Base-by-base conservation (phyloP, 1,284 basidiomycete genomes). In the Paramarasmius palmivorus region DNA sequence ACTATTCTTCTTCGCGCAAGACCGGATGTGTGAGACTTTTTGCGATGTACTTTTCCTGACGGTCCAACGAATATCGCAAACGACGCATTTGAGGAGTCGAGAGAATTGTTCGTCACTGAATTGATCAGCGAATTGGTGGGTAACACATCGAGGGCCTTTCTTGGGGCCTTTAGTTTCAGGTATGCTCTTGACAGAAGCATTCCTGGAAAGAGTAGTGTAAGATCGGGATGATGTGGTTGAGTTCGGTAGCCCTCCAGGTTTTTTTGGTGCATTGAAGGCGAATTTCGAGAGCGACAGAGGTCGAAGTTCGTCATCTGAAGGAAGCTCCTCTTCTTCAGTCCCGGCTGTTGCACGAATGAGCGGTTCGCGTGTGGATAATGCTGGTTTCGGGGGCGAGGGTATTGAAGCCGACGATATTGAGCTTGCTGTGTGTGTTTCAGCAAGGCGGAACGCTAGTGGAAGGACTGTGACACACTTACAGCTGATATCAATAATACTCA, bases 31-130 rank as follows among this genome's bases (percentile, higher is more conserved):
- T 2, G 73, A 63, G 61, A 81, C 67, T 65, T 92, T 92, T 59
- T 87, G 78, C 10, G 67, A 59, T 15, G 71, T 69, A 5, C 78
- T 78, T 65, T 93, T 93, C 49, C 79, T 73, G 6, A 78, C 68
- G 2, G 87, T 90, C 90, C 90, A 93, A 0, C 68, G 66, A 9
- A 77, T 64, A 36, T 82, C 78, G 61, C 90, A 93, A 44, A 78
- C 76, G 41, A 90, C 74, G 59, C 90, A 92, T 59, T 73, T 81
- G 10, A 69, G 63, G 1, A 92, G 63, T 17, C 63, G 73, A 2
- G 64, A 64, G 10, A 90, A 64, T 22, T 84, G 72, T 1, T 66
- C 49, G 36, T 79, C 75, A 0, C 79, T 63, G 54, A 84, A 73
- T 49, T 74, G 70, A 9, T 59, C 61, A 1, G 63, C 55, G 26